A percentile compares a stretch with the other conserved stretches of the same genome.
phyloP scores from a whole-genome alignment of 2,329 filamentous ascomycete genomes.

The Colletotrichum lindemuthianum region DNA sequence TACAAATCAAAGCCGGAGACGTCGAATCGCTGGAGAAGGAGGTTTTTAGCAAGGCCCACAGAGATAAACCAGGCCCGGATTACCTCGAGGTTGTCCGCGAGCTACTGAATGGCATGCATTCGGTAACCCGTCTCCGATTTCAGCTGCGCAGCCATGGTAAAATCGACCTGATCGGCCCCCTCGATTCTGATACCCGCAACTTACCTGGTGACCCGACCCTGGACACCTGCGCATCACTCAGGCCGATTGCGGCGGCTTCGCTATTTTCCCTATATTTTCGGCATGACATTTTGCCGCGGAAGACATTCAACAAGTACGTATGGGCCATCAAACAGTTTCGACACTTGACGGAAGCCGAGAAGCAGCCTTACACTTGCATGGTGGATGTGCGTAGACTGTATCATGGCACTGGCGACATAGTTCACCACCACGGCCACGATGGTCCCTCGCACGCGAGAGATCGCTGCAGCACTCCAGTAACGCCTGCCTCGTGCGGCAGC shows the following conservation, averaged over 20 bases:
- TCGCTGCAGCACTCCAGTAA: not conserved
- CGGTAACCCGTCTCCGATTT: constrained; percentile 6
- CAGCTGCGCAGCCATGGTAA: not conserved
- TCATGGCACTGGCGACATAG: constrained; percentile 5
- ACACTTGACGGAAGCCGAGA: not conserved
- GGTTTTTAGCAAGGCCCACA: not conserved
- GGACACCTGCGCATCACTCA: not conserved
- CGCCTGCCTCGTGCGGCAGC: constrained; percentile 10
- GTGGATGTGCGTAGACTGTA: constrained; percentile 4
- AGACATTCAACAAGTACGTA: not conserved
- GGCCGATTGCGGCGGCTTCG: constrained; percentile 9
- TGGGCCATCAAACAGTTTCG: not conserved
- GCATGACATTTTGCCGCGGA: not conserved
- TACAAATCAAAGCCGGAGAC: constrained; percentile 1
- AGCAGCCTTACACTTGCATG: constrained; percentile 11
- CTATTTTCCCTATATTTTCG: constrained; percentile 18
- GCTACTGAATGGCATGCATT: not conserved
- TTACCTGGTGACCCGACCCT: not conserved
- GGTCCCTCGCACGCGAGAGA: not conserved
- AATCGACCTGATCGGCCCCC: not conserved
- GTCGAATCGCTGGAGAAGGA: not conserved
- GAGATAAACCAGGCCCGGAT: not conserved
- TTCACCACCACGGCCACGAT: not conserved
- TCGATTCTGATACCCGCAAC: not conserved
- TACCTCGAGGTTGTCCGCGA: not conserved